Base-by-base conservation (phyloP, 352 stramenopile species). In the Phytophthora fragariaefolia region DNA sequence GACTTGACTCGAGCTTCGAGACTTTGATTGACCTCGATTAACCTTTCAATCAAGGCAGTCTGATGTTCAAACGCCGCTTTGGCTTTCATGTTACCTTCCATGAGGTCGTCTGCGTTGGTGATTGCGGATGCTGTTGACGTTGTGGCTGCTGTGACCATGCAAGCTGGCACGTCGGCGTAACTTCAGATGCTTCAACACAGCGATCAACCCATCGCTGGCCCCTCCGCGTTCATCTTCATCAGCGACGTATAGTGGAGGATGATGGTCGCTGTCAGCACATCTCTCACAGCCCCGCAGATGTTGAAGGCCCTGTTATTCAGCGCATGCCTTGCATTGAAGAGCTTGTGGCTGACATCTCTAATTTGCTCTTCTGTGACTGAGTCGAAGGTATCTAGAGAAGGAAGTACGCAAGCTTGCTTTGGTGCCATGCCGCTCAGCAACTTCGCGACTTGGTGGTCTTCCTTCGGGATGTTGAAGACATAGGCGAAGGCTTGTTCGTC, bases 391-490 rank as follows among this genome's bases (percentile, higher is more conserved):
- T 58, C 58, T 12, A 65, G 27, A 13, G 57, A 58, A 24, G 46
- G 32, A 1, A 65, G 48, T 7, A 23, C 2, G 24, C 17, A 51
- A n/a, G 48, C 36, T 58, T 65, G 47, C n/a, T 65, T 65, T 20
- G 53, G 28, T 20, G 34, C 40, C 55, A 51, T 32, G 23, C n/a
- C n/a, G n/a, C n/a, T n/a, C n/a, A n/a, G n/a, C n/a, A n/a, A n/a
- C n/a, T n/a, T n/a, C n/a, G n/a, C 58, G 0, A 66, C 67, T 54
- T 62, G 28, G 13, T 69, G 50, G 18, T 71, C 50, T 57, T 71
- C 50, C 20, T 58, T 48, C 17, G 46, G 50, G 1, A 51, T 58
- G 22, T 67, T 71, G 43, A 75, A 71, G n/a, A 65, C 53, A 28
- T 71, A 71, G 17, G 24, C 43, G n/a, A 68, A 69, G 22, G 34